These are phyloP conservation scores for Spergularia bocconei DNA, from an alignment of 148 eudicot genomes.

Conservation along the genomic window DNA sequence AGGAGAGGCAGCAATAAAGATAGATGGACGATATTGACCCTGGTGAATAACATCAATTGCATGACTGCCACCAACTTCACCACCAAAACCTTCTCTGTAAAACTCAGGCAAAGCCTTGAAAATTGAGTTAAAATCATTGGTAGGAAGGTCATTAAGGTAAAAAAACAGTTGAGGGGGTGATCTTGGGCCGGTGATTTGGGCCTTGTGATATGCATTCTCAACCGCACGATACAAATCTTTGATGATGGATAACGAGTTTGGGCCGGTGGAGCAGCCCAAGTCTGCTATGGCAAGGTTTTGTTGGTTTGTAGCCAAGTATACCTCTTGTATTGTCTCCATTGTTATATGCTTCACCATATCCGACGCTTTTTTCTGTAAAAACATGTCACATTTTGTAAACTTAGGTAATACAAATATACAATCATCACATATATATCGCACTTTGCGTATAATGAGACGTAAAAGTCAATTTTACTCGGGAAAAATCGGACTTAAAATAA, in stretches of 20 bases:
- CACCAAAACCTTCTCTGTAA: neutral
- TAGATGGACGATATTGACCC: conserved; percentile 29
- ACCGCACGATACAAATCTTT: conserved; percentile 44
- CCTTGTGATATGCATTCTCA: conserved; percentile 23
- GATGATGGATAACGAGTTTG: conserved; percentile 51
- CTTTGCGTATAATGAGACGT: too few relatives aligned
- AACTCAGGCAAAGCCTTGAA: conserved; percentile 30
- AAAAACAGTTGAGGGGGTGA: conserved; percentile 42
- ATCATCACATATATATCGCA: too few relatives aligned
- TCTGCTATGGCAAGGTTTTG: conserved; percentile 65
- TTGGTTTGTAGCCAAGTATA: conserved; percentile 35
- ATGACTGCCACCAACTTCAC: conserved; percentile 3
- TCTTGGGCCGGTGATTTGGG: conserved; percentile 13
- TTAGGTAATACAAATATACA: too few relatives aligned
- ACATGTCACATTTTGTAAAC: neutral
- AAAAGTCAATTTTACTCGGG: too few relatives aligned
- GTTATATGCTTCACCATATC: conserved; percentile 67
- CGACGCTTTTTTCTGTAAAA: conserved; percentile 52
- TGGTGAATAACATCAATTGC: neutral
- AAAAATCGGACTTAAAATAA: too few relatives aligned
- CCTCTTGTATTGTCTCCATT: conserved; percentile 42
- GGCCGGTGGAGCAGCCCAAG: conserved; percentile 78
- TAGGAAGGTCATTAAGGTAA: conserved; percentile 67
- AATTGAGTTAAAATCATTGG: conserved; percentile 36
- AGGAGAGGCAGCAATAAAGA: conserved; percentile 67